Base-by-base conservation (phyloP, 306 rosid genomes). In the Trichosanthes cucumerina region DNA sequence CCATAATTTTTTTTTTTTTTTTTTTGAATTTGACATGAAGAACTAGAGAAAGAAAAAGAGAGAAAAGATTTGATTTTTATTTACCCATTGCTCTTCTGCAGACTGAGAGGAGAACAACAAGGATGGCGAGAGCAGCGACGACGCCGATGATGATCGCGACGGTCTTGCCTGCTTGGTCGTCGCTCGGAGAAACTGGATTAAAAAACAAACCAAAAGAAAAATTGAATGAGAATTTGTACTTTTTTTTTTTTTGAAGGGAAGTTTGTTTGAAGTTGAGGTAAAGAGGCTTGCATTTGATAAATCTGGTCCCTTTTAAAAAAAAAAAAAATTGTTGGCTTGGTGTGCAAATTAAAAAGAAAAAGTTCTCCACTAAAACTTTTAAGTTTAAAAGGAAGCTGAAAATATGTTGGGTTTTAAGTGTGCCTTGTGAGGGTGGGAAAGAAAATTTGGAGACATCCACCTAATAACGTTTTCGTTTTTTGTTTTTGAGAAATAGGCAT, bases 101-200 rank as follows among this genome's bases (percentile, higher is more conserved):
- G 68, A 95, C 82, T 41, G 90, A 95, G 83, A 95, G 99, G 77
- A 95, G 91, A 26, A 91, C 97, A 79, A 95, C 86, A 24, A 92
- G 81, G 85, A 95, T 78, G 21, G 96, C 97, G 59, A 95, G 79
- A 26, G 88, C 89, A 13, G 85, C 93, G 6, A 91, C 82, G 14
- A 83, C 88, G 10, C 99, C 97, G 57, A 92, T 90, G 50, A 95
- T 88, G 81, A 95, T 95, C 72, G 97, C 91, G 11, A 93, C 90
- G 18, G 99, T 89, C 79, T 89, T 95, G 2, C 97, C 96, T 71
- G 76, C 89, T 60, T 89, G 82, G 73, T 95, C 96, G 78, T 91
- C 79, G 19, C 79, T 83, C 44, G 90, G 57, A 66, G 93, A 86
- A 86, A 80, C 99, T 95, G 85, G 9, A 79, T 24, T n/a, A 58